Evolutionary conservation across 176 grass and related monocot species (phyloP), one percentile per base, ranked within the genome.

Genomic region (Olyra latifolia): DNA sequence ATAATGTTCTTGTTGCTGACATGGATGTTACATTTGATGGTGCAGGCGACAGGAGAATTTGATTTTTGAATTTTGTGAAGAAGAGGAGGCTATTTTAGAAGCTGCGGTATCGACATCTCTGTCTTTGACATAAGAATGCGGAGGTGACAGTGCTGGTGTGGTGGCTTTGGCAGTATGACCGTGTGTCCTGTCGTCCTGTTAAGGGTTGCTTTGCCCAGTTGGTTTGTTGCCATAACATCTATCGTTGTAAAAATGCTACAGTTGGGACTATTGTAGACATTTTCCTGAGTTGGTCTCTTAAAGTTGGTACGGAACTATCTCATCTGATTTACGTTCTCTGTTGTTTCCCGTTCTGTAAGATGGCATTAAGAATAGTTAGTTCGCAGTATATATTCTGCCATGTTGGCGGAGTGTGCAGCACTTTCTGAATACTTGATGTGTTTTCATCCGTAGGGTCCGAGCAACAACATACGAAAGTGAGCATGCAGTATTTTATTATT

Each of bases 1-100:
- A 66, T 10, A 17, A 20, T 7, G 10, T 38, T 57, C 6, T 56
- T 20, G 7, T 85, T 35, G 44, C 62, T 78, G 58, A 88, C 35
- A 41, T 58, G 13, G 22, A 74, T 71, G 46, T 8, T 74, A 72
- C 32, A 25, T 52, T 48, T 27, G 58, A 69, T 76, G 39, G 75
- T 82, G 78, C 85, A 93, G 88, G 91, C 88, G 1, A 83, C 73
- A 4, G 91, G 91, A 4, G 91, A 90, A 79, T 93, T 93, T 62
- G 85, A 93, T 48, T 93, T 93, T 85, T 93, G 57, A 93, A 56
- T 83, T 88, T 89, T 76, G 28, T 11, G 27, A 62, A 4, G 39
- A 70, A 80, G 80, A 78, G 23, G 76, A 76, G 83, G 83, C 76
- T 76, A 76, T 85, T 81, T 85, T 89, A 89, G 82, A 80, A 76